phyloP scores from a whole-genome alignment of 345 rosid species.

The Zanthoxylum bungeanum region DNA sequence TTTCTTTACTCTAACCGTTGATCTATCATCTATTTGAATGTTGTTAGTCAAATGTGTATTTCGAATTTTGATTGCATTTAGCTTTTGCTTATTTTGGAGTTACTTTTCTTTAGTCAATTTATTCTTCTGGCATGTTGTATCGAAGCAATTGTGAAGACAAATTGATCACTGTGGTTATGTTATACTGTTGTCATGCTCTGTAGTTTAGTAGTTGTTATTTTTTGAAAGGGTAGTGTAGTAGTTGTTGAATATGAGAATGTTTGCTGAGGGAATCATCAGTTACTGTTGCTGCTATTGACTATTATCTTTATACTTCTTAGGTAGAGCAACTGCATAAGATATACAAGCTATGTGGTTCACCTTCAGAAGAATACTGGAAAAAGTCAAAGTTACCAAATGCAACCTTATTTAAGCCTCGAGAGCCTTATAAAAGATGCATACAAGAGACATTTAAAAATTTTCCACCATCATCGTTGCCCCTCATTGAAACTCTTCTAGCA shows the following conservation, averaged over 20 bases:
- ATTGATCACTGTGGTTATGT: not conserved
- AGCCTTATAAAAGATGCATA: slow-evolving; percentile 65
- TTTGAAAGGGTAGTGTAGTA: too few relatives aligned
- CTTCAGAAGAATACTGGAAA: slow-evolving; percentile 95
- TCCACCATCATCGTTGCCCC: slow-evolving; percentile 67
- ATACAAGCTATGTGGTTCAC: slow-evolving; percentile 90
- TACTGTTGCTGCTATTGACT: slow-evolving; percentile 4
- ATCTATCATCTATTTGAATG: not conserved
- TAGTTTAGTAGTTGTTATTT: not conserved
- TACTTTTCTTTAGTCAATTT: not conserved
- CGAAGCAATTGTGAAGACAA: not conserved
- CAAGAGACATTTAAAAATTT: slow-evolving; percentile 76
- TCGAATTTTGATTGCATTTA: not conserved
- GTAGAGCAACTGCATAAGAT: slow-evolving; percentile 90
- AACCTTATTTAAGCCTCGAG: slow-evolving; percentile 66
- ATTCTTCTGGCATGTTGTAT: not conserved
- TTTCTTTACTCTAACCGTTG: not conserved
- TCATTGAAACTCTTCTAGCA: slow-evolving; percentile 84
- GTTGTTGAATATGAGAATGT: slow-evolving; percentile 3
- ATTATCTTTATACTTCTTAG: slow-evolving; percentile 32
- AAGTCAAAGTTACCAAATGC: slow-evolving; percentile 81
- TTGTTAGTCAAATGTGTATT: not conserved
- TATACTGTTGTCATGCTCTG: not conserved
- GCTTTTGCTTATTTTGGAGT: not conserved
- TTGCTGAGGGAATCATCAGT: not conserved